Evolutionary conservation across 2,329 filamentous ascomycete genomes (phyloP), one percentile per base, ranked within the genome.

Genomic region (Aureobasidium sp.): DNA sequence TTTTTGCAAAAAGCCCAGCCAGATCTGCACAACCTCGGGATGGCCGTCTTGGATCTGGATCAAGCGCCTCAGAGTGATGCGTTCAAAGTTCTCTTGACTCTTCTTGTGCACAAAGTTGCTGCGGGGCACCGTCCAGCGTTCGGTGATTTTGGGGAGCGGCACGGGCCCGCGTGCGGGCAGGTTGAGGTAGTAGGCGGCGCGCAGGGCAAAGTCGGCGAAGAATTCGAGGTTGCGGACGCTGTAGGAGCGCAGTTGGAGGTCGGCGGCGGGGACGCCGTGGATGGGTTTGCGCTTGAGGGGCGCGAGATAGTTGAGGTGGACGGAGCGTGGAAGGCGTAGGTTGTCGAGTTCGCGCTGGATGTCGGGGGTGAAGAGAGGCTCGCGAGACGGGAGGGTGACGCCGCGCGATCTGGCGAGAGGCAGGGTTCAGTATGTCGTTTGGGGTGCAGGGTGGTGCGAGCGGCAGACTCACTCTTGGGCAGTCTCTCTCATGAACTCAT

Each of bases 31-130:
- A 1, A 83, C 85, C 67, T 96, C 88, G 0, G 90, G 84, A 64
- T 96, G 79, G 0, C 90, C 93, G 65, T 97, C 93, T 60, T 88
- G 85, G 64, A 98, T 93, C 71, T 95, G 90, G 49, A 98, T 90
- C 63, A 96, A 70, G 12, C 93, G 78, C 52, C 90, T 81, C 63
- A 90, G 71, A 1, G 93, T 98, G 56, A 93, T 84, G 52, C 93
- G 80, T 74, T 97, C 91, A 65, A 95, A 98, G 71, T 98, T 98
- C 73, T 98, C 93, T 71, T 98, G 90, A 32, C 83, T 85, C 74
- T 98, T 98, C 74, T 97, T 98, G 76, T 89, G 88, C 60, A 96
- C 88, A 75, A 98, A 98, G 68, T 88, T 86, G 64, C 82, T 82
- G 64, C 83, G 81, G 8, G 90, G 89, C 2, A 97, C 90, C 1